Evolutionary conservation across 176 grass and related monocot species (phyloP).

Genomic region (Musa itinerans): DNA sequence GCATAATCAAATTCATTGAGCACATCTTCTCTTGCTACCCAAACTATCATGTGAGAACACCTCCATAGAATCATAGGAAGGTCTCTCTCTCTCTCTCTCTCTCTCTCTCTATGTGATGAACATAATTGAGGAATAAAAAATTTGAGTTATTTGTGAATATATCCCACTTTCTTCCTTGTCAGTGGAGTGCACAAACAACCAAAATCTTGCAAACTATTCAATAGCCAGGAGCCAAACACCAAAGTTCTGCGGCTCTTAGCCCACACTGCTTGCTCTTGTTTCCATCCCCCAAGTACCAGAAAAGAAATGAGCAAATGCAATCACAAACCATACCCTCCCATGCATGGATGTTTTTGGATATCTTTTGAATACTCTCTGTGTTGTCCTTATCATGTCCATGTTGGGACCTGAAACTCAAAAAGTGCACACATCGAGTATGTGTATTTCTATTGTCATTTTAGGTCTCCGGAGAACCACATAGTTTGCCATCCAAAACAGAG

Average conservation of each 20-base stretch:
- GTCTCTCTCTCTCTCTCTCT: no score
- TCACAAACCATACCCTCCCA: no score
- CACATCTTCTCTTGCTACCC: no score
- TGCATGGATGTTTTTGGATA: neutral
- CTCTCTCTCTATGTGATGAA: no score
- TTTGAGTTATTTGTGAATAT: neutral
- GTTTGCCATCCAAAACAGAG: no score
- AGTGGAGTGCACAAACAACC: neutral
- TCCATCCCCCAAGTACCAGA: neutral
- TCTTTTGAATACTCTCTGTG: constrained; percentile 16
- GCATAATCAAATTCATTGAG: no score
- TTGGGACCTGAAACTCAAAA: constrained; percentile 7
- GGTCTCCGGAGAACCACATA: no score
- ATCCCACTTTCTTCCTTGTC: neutral
- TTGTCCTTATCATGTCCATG: constrained; percentile 15
- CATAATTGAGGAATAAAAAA: no score
- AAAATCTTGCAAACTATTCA: neutral
- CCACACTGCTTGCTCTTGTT: neutral
- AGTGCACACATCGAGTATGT: no score
- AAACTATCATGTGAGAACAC: no score
- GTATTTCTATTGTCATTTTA: neutral
- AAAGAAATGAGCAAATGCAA: neutral
- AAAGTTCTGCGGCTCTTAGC: neutral
- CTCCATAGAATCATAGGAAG: no score
- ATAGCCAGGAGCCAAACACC: neutral